Base-by-base conservation (phyloP, 164 flowering plant species). In the Magnolia changhungtana region DNA sequence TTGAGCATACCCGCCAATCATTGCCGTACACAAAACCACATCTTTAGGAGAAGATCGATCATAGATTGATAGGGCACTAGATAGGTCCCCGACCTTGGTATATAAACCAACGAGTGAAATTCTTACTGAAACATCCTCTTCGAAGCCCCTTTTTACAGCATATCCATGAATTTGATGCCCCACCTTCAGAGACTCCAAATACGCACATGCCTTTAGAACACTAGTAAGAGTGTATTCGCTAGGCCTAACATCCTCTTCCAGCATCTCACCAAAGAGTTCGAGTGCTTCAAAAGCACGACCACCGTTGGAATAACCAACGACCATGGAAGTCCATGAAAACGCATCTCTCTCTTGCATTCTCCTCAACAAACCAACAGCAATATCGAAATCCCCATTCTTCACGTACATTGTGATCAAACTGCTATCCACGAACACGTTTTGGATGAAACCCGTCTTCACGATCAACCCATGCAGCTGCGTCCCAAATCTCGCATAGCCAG, bases 121-220 rank as follows among this genome's bases (percentile, higher is more conserved):
- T 66, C 72, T 65, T 6, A 72, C 52, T 3, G 75, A 51, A 10
- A 66, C 10, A 45, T 77, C 72, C 23, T 52, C 72, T 67, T 72
- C 75, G 7, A 72, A 72, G 21, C 79, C 79, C 11, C 67, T 52
- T 77, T 77, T 77, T 29, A 72, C 31, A 8, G 45, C 75, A 45
- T 77, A 66, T 11, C 79, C 72, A 66, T 77, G 79, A 67, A 73
- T 63, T 72, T 77, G 79, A 63, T 7, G 20, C 3, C 79, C 79
- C 67, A 52, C 75, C 51, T 52, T n/a, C 27, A 65, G n/a, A 72
- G 37, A 66, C 72, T 66, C 79, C 72, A 72, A 65, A 37, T 65
- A 72, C 7, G 79, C 16, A 65, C 75, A 77, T 19, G 79, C 79
- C 75, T 77, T 77, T 10, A 77, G 72, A 72, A 77, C 75, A 72